phyloP scores from a whole-genome alignment of 441 rosid species.

The Erodium texanum region DNA sequence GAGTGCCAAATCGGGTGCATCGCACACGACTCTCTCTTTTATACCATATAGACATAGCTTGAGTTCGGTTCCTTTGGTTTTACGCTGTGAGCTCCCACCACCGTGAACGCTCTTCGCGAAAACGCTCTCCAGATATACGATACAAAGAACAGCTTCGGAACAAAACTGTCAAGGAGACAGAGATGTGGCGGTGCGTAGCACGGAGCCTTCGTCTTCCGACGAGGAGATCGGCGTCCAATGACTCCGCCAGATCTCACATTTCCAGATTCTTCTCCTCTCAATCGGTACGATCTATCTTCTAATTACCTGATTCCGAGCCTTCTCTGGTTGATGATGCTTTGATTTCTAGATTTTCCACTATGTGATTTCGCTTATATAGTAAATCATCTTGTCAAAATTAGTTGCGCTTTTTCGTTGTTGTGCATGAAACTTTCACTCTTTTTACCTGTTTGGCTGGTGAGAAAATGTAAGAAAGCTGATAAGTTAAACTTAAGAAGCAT shows the following conservation, averaged over 20 bases:
- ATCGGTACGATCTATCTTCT: conserved; percentile 37
- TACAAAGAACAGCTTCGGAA: neutral
- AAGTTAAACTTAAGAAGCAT: neutral
- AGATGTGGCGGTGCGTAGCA: conserved; percentile 96
- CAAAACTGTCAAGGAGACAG: neutral
- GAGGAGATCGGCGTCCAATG: conserved; percentile 37
- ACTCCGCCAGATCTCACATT: conserved; percentile 48
- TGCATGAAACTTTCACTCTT: neutral
- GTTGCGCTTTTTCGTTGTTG: neutral
- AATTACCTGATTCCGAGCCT: neutral
- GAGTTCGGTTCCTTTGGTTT: neutral
- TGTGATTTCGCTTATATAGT: neutral
- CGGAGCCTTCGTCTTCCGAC: conserved; percentile 62
- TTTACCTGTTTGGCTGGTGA: conserved; percentile 15
- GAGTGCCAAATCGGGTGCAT: no score
- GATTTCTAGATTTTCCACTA: neutral
- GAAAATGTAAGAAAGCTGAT: conserved; percentile 3
- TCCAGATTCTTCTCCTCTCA: conserved; percentile 58
- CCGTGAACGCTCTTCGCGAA: neutral
- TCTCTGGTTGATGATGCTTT: neutral
- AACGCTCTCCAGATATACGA: neutral
- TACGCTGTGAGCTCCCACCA: neutral
- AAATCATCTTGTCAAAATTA: neutral
- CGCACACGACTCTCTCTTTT: no score
- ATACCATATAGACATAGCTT: no score